These are phyloP conservation scores for Cladosporium sphaerospermum DNA, from an alignment of 2,329 filamentous ascomycete species.

Conservation along the genomic window DNA sequence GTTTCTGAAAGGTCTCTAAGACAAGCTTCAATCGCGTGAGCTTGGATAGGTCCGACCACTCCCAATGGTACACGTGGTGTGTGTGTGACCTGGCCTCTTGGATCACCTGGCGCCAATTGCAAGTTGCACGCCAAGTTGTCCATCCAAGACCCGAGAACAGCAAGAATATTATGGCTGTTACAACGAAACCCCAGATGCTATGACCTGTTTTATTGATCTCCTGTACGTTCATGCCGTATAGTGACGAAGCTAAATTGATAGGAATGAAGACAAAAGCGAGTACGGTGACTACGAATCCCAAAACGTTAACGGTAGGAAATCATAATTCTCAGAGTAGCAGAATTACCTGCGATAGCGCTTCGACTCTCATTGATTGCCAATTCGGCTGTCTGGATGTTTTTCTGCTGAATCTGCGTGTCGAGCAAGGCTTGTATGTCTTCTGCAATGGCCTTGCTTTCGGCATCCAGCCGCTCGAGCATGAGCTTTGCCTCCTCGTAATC, in stretches of 20 bases:
- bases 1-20: no score
- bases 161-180: background rate
- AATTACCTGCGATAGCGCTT: background rate
- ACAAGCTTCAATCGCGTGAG: no score
- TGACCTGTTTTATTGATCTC: background rate
- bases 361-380: background rate
- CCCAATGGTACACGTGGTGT: no score
- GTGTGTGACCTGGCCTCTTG: no score
- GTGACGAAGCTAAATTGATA: background rate
- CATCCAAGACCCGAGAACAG: background rate
- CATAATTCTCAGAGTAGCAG: background rate
- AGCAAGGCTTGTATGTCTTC: background rate
- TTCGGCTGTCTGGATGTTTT: background rate
- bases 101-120: background rate
- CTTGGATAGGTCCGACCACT: no score
- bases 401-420: background rate
- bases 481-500: background rate
- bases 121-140: background rate
- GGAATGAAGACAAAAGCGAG: conserved; percentile 1
- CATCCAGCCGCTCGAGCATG: background rate
- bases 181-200: background rate
- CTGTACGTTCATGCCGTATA: background rate
- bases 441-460: background rate
- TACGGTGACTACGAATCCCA: background rate
- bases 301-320: background rate